These are phyloP conservation scores for Andrographis paniculata DNA, from an alignment of 305 asterid genomes.

Conservation along the genomic window DNA sequence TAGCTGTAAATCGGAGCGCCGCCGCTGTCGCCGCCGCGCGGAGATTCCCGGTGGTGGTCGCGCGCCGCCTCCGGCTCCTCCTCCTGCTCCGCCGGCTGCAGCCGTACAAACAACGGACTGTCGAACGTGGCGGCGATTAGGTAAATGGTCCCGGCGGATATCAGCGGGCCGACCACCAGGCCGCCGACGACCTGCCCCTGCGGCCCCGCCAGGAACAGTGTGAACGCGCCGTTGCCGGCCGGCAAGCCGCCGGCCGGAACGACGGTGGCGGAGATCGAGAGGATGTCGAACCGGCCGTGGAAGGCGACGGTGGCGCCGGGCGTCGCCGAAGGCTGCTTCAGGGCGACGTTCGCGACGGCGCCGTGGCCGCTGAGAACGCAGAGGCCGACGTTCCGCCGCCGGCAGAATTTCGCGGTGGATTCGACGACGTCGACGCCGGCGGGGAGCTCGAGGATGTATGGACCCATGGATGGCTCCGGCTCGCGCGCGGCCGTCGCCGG, in stretches of 20 bases:
- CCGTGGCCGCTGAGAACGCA: slow-evolving; percentile 47
- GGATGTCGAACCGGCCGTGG: slow-evolving; percentile 46
- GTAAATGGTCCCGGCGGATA: slow-evolving; percentile 37
- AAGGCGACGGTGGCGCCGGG: slow-evolving; percentile 38
- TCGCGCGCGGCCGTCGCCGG: slow-evolving; percentile 21
- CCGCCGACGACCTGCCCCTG: slow-evolving; percentile 62
- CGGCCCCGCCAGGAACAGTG: slow-evolving; percentile 41
- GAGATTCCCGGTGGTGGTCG: slow-evolving; percentile 16
- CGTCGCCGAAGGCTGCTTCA: slow-evolving; percentile 36
- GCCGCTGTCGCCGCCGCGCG: slow-evolving; percentile 27
- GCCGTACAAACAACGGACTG: slow-evolving; percentile 28
- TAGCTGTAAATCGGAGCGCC: slow-evolving; percentile 21
- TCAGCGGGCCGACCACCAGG: slow-evolving; percentile 35
- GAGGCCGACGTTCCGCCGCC: slow-evolving; percentile 29
- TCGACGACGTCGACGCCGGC: slow-evolving; percentile 34
- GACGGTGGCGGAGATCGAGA: slow-evolving; percentile 44
- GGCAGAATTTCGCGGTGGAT: slow-evolving; percentile 27
- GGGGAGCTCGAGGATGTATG: slow-evolving; percentile 44
- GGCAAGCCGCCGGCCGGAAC: slow-evolving; percentile 10
- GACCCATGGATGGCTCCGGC: slow-evolving; percentile 48
- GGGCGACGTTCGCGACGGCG: slow-evolving; percentile 31
- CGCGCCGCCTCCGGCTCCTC: not conserved
- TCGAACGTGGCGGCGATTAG: slow-evolving; percentile 40
- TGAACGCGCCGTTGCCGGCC: slow-evolving; percentile 28
- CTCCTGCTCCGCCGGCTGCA: slow-evolving; percentile 25